Conservation (phyloP, 306 rosid genomes). For the Cucumis melo region DNA sequence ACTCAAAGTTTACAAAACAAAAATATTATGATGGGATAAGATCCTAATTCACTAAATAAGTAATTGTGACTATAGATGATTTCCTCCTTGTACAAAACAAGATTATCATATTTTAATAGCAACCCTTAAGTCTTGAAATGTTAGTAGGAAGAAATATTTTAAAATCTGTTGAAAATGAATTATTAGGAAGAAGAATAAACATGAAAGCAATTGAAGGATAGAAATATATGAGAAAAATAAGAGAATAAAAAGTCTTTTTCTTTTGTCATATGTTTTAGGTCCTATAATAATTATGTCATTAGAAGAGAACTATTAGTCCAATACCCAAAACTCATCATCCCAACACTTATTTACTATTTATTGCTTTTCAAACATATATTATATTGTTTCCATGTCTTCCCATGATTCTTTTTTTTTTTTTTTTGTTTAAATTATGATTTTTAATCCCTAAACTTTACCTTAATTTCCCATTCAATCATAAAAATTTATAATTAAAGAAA, state of each 20-base stretch:
- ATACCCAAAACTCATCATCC: not conserved
- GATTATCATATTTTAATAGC: not conserved
- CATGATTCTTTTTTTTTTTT: not conserved
- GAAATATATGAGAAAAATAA: not conserved
- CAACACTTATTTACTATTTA: not conserved
- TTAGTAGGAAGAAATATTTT: not conserved
- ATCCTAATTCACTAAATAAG: not conserved
- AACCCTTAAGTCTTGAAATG: not conserved
- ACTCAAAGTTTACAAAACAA: not conserved
- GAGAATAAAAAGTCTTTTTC: not conserved
- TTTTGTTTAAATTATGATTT: not conserved
- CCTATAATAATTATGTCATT: not conserved
- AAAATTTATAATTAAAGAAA: accelerated
- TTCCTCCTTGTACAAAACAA: not conserved
- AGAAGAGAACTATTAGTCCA: not conserved
- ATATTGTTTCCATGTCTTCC: not conserved
- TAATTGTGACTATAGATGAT: not conserved
- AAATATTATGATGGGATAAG: not conserved
- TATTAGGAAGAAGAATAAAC: not conserved
- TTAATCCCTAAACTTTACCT: not conserved
- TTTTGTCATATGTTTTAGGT: not conserved
- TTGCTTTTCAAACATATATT: not conserved
- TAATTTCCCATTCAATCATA: not conserved
- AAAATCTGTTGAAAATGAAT: not conserved
- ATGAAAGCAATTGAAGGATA: not conserved